Percentiles rank a stretch among this genome's conserved stretches.
phyloP scores from a whole-genome alignment of 2,329 filamentous ascomycete species.

The Fusarium sp. region DNA sequence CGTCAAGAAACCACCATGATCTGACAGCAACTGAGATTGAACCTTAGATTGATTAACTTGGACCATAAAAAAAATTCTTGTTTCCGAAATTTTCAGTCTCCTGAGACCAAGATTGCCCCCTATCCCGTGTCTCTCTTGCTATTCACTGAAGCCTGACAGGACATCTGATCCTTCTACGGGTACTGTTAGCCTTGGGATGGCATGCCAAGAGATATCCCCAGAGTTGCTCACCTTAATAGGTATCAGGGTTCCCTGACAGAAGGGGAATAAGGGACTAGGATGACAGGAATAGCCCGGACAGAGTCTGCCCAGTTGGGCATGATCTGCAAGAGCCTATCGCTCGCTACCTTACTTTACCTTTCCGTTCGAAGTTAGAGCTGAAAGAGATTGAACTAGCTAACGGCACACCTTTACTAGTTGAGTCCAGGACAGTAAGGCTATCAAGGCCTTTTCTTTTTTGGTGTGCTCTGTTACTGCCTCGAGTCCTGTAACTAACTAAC shows the following conservation, averaged over 20 bases:
- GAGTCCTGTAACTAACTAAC: background rate
- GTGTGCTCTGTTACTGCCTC: background rate
- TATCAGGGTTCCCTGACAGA: conserved; percentile 28
- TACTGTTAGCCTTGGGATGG: conserved; percentile 10
- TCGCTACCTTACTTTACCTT: conserved; percentile 17
- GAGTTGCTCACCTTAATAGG: conserved; percentile 29
- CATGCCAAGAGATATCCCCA: conserved; percentile 47
- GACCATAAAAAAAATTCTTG: conserved; percentile 26
- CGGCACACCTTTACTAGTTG: conserved; percentile 29
- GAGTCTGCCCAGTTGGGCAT: conserved; percentile 35
- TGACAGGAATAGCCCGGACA: conserved; percentile 35
- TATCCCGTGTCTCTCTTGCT: background rate
- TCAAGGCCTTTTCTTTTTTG: conserved; percentile 4
- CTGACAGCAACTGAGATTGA: conserved; percentile 38
- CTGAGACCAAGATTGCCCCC: conserved; percentile 6
- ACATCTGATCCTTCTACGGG: conserved; percentile 24
- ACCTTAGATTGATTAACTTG: conserved; percentile 7
- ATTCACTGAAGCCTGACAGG: conserved; percentile 13
- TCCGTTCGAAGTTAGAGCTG: conserved; percentile 22
- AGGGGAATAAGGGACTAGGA: conserved; percentile 4
- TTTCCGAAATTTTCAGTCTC: conserved; percentile 14
- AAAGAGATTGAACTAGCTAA: conserved; percentile 14
- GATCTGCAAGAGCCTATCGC: conserved; percentile 41
- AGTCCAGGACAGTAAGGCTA: conserved; percentile 6
- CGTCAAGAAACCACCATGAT: conserved; percentile 35